phyloP scores from a whole-genome alignment of 1,139 yeast species.

The Protomyces arabidopsidicola region DNA sequence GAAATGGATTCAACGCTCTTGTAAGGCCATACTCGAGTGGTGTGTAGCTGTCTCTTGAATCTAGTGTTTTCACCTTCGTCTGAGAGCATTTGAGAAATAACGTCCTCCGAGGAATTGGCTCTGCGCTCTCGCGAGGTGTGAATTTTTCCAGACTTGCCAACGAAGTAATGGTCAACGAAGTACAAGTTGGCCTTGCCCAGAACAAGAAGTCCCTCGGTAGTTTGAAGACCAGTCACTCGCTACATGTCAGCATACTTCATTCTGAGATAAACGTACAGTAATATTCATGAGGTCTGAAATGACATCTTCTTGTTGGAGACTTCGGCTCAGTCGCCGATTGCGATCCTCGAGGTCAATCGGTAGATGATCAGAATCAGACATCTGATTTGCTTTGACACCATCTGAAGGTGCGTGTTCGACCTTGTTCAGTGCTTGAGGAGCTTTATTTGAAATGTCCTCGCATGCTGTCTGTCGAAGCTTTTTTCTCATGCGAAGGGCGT shows the following conservation, averaged over 20 bases:
- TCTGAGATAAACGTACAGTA: background rate
- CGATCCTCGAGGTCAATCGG: conserved; percentile 56
- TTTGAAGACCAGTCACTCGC: conserved; percentile 65
- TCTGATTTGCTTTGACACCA: background rate
- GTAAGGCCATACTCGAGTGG: conserved; percentile 48
- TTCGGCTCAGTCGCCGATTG: conserved; percentile 65
- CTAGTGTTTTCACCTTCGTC: conserved; percentile 33
- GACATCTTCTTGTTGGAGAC: conserved; percentile 65
- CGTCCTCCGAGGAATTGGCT: conserved; percentile 57
- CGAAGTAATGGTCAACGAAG: conserved; percentile 64
- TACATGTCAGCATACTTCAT: background rate
- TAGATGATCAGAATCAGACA: conserved; percentile 36
- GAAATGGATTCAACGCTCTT: conserved; percentile 57
- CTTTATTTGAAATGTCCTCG: background rate
- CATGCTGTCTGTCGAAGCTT: conserved; percentile 40
- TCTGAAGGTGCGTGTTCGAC: background rate
- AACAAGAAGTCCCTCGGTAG: conserved; percentile 67
- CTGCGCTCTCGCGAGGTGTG: conserved; percentile 62
- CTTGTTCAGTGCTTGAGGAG: background rate
- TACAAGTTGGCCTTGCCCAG: conserved; percentile 61
- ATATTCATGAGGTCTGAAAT: conserved; percentile 56
- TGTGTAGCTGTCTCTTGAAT: conserved; percentile 34
- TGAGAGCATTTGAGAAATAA: conserved; percentile 57
- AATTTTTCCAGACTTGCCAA: conserved; percentile 54
- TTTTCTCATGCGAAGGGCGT: conserved; percentile 59